A percentile compares a stretch with the other conserved stretches of the same genome.
Conservation (phyloP, 192 early-diverging fungal genomes). For the Linnemannia schmuckeri region DNA sequence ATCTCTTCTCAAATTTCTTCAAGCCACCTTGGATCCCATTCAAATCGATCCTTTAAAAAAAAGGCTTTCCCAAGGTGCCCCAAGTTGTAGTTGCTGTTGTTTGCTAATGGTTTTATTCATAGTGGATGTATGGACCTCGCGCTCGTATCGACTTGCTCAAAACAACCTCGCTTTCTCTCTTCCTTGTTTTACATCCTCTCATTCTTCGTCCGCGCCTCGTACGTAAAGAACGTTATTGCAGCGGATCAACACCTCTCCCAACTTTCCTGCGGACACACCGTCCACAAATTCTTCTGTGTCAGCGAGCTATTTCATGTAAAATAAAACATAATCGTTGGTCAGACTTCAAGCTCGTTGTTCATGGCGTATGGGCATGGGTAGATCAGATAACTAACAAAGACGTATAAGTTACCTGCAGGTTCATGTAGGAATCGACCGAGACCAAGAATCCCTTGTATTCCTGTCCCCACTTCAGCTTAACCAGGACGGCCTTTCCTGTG, state of each 20-base stretch:
- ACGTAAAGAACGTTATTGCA: conserved; percentile 91
- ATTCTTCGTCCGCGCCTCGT: conserved; percentile 74
- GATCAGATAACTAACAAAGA: background rate
- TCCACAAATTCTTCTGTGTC: conserved; percentile 97
- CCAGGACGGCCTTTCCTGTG: conserved; percentile 91
- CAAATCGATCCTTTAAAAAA: background rate
- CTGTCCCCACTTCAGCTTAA: conserved; percentile 98
- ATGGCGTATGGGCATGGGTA: background rate
- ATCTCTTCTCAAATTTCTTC: background rate
- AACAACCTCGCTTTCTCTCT: background rate
- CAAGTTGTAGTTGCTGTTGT: background rate
- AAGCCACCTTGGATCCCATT: conserved; percentile 3
- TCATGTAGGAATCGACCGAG: conserved; percentile 98
- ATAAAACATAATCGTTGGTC: background rate
- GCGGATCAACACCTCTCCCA: conserved; percentile 95
- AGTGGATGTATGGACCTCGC: background rate
- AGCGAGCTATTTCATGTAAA: conserved; percentile 71
- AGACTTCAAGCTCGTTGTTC: background rate
- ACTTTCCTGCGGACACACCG: conserved; percentile 86
- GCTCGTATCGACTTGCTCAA: background rate
- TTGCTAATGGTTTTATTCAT: conserved; percentile 1
- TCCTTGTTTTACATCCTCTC: background rate
- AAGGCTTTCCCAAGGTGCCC: background rate
- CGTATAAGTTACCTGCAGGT: conserved; percentile 78
- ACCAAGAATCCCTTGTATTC: conserved; percentile 96